Base-by-base conservation (phyloP, 495 filamentous ascomycete species). In the Bryoglossum gracile region DNA sequence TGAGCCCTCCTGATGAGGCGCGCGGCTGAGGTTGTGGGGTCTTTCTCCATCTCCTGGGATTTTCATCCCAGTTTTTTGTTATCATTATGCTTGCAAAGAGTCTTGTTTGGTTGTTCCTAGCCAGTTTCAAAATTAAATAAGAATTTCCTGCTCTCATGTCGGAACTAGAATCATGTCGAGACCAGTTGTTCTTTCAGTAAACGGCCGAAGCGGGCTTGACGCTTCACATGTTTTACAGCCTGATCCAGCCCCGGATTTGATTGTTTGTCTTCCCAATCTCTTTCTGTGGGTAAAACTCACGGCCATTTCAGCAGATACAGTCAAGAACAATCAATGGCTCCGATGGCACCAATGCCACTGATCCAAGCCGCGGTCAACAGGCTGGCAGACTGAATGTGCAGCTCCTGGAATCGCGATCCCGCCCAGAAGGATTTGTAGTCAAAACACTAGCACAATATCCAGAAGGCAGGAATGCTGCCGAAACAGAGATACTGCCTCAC, bases 401-500 rank as follows among this genome's bases (percentile, higher is more conserved):
- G 28, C 17, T 47, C 1, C 9, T 11, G 8, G 44, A 47, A 26
- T 47, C 44, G 24, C 13, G 3, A 14, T 25, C 30, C 3, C 33
- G 22, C 11, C 44, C 44, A 14, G 44, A 47, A 24, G 44, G 44
- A 3, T 47, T 47, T 26, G 33, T 47, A 10, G 44, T 47, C 11
- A 47, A 11, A 10, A 47, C 44, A 8, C 32, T 37, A 14, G n/a
- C 10, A 2, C 44, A 47, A 26, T 18, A 24, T 3, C 44, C 44
- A 2, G 44, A 47, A 10, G 19, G 26, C 22, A 8, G 44, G 9
- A 47, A 22, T 18, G 22, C 44, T 24, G 11, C 11, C 23, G 4
- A 17, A 6, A 47, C 44, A 18, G 44, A 47, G 11, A 38, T 47
- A 1, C n/a, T 50, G 8, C 36, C 46, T 3, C 55, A 60, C 18